Evolutionary conservation across 176 grass and related monocot species (phyloP).

Genomic region (Poa pratensis): DNA sequence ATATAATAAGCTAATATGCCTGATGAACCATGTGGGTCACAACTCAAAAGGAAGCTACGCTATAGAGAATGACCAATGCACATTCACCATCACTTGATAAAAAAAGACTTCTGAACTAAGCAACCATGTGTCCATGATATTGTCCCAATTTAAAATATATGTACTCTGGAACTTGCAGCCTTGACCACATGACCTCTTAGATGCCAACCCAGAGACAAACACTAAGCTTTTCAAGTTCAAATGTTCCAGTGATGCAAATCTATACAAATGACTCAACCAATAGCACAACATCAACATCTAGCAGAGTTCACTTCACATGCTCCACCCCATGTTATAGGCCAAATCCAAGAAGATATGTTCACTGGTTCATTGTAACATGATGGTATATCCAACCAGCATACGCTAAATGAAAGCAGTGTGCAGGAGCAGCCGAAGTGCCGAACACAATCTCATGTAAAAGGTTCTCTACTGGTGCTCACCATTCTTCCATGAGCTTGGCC

Average conservation of each 20-base stretch:
- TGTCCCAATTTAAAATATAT: not conserved
- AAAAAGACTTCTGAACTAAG: slow-evolving; percentile 17
- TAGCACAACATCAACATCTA: not conserved
- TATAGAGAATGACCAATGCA: slow-evolving; percentile 17
- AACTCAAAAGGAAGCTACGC: not conserved
- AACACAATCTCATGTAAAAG: not conserved
- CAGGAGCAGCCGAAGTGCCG: not conserved
- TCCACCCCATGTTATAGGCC: too few relatives aligned
- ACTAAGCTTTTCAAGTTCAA: slow-evolving; percentile 11
- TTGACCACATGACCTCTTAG: slow-evolving; percentile 2
- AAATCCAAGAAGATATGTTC: not conserved
- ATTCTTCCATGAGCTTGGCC: slow-evolving; percentile 95
- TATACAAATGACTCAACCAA: not conserved
- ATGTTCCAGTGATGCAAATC: not conserved
- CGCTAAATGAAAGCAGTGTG: not conserved
- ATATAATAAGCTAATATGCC: slow-evolving; percentile 17
- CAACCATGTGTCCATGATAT: not conserved
- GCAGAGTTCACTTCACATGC: too few relatives aligned
- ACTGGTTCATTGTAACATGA: slow-evolving; percentile 7
- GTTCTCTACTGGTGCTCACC: slow-evolving; percentile 39
- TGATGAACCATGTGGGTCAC: slow-evolving; percentile 3
- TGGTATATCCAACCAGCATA: not conserved
- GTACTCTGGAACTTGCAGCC: not conserved
- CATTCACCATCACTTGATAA: slow-evolving; percentile 27
- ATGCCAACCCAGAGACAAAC: not conserved